A percentile compares a stretch with the other conserved stretches of the same genome.
Evolutionary conservation across 2,329 filamentous ascomycete genomes (phyloP).

Genomic region (Mycosphaerelloides madeirae): DNA sequence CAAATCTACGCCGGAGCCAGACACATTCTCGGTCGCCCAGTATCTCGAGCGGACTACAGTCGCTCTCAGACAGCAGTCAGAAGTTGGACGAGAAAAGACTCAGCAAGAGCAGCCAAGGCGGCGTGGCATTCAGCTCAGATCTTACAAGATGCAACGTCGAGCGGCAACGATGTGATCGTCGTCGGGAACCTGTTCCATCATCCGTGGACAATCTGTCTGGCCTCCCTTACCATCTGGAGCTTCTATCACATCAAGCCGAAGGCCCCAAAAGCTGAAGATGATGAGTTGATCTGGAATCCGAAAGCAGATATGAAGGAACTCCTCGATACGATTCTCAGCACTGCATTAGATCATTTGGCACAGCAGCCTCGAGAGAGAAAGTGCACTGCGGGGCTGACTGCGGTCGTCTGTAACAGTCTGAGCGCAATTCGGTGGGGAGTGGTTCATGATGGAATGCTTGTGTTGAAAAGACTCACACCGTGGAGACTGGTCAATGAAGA

Average conservation of each 20-base stretch:
- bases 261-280: constrained; percentile 14
- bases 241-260: constrained; percentile 45
- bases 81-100: constrained; percentile 42
- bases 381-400: constrained; percentile 50
- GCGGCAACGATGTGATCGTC: constrained; percentile 47
- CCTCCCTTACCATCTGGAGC: constrained; percentile 55
- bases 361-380: constrained; percentile 38
- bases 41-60: constrained; percentile 48
- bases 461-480: constrained; percentile 43
- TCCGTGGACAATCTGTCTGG: constrained; percentile 59
- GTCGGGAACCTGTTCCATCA: constrained; percentile 56
- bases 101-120: constrained; percentile 38
- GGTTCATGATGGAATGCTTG: constrained; percentile 57
- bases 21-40: constrained; percentile 55
- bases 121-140: constrained; percentile 53
- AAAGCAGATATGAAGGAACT: constrained; percentile 46
- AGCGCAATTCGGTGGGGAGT: constrained; percentile 58
- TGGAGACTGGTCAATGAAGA: constrained; percentile 33
- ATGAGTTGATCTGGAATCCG: constrained; percentile 45
- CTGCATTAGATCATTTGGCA: not conserved
- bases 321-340: constrained; percentile 21
- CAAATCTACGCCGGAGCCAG: constrained; percentile 58
- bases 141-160: constrained; percentile 47
- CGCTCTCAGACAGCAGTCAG: constrained; percentile 50
- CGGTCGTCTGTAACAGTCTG: constrained; percentile 52